Percentiles rank a stretch among this genome's conserved stretches.
Evolutionary conservation across 345 rosid genomes (phyloP).

Genomic region (Euphorbia lathyris): DNA sequence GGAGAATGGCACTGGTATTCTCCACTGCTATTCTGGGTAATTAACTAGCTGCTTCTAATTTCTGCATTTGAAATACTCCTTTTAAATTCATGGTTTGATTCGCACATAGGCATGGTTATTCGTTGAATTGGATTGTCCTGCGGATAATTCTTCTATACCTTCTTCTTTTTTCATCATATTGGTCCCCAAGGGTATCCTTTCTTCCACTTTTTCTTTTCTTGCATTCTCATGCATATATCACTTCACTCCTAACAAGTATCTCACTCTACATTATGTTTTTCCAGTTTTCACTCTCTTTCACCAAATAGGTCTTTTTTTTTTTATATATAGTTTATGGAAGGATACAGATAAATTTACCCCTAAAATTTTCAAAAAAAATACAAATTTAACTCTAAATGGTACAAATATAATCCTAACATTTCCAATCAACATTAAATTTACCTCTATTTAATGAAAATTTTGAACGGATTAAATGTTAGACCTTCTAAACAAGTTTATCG

Average conservation of each 20-base stretch:
- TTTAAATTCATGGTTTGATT: conserved; percentile 18
- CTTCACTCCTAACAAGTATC: background rate
- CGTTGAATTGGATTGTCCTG: conserved; percentile 26
- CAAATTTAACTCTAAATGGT: too few relatives aligned
- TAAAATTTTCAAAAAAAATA: too few relatives aligned
- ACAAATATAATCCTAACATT: too few relatives aligned
- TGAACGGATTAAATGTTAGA: too few relatives aligned
- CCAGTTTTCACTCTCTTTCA: too few relatives aligned
- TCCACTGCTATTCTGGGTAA: conserved; percentile 10
- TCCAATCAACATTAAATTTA: too few relatives aligned
- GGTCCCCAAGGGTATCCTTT: conserved; percentile 30
- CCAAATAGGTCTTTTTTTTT: too few relatives aligned
- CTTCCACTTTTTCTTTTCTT: conserved; percentile 2
- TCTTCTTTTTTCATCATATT: conserved; percentile 12
- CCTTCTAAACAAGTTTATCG: too few relatives aligned
- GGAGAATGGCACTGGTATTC: conserved; percentile 43
- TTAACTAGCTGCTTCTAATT: background rate
- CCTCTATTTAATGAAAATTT: too few relatives aligned
- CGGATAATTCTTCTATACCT: conserved; percentile 33
- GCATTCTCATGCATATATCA: background rate
- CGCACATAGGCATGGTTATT: conserved; percentile 38
- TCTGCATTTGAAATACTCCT: background rate
- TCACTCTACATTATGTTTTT: background rate
- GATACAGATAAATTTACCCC: too few relatives aligned
- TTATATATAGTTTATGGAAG: too few relatives aligned